Percentiles rank a stretch among this genome's conserved stretches.
Conservation (phyloP, 129 eudicot species). For the Centella asiatica region DNA sequence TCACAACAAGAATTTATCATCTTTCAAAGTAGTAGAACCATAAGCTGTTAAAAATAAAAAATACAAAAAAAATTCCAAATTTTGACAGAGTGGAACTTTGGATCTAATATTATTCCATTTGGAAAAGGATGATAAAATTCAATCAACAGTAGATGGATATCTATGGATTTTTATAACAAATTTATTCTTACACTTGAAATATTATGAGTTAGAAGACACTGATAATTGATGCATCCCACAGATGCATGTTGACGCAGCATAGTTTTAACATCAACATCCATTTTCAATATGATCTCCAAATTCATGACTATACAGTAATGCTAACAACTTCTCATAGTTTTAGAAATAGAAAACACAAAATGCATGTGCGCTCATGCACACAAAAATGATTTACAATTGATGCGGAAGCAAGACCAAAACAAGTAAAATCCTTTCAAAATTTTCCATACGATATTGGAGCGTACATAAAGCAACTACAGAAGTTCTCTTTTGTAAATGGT, state of each 20-base stretch:
- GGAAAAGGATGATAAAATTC: neutral
- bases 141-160: neutral
- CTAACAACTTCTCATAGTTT: neutral
- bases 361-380: neutral
- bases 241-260: neutral
- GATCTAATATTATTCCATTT: neutral
- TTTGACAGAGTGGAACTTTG: neutral
- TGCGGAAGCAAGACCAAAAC: neutral
- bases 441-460: neutral
- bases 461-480: neutral
- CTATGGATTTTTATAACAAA: neutral
- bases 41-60: neutral
- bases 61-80: neutral
- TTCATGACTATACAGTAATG: neutral
- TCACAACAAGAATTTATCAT: neutral
- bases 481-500: neutral
- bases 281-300: neutral
- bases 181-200: neutral
- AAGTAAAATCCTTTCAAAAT: neutral
- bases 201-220: neutral
- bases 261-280: neutral
- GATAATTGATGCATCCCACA: no score
- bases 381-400: neutral
- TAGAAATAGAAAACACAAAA: neutral
- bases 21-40: neutral